Conservation (phyloP, 2,329 filamentous ascomycete genomes). For the Thielaviopsis punctulata region DNA sequence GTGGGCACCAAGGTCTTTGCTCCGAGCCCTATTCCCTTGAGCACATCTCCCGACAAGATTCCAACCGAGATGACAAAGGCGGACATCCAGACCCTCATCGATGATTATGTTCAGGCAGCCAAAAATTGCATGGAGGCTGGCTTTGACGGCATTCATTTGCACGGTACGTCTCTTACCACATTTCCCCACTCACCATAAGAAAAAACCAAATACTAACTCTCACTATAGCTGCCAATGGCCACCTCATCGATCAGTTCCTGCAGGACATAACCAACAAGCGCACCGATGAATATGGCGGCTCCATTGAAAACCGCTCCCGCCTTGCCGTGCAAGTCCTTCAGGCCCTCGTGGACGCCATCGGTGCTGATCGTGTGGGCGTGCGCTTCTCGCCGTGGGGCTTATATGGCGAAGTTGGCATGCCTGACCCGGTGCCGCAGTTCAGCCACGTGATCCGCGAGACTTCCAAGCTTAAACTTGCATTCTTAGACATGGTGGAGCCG, state of each 20-base stretch:
- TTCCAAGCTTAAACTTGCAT: constrained; percentile 35
- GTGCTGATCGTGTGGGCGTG: constrained; percentile 33
- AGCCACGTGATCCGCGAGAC: constrained; percentile 33
- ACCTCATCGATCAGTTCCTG: constrained; percentile 47
- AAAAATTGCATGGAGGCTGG: constrained; percentile 43
- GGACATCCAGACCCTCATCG: constrained; percentile 48
- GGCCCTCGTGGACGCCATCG: constrained; percentile 25
- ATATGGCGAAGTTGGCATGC: constrained; percentile 44
- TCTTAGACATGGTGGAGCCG: constrained; percentile 41
- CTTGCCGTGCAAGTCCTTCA: constrained; percentile 32
- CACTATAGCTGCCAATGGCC: constrained; percentile 33
- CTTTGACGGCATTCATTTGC: constrained; percentile 51
- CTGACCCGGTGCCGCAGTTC: constrained; percentile 37
- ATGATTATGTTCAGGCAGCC: constrained; percentile 37
- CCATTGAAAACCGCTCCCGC: constrained; percentile 33
- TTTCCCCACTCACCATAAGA: background rate
- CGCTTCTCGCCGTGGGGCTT: constrained; percentile 39
- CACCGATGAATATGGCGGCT: constrained; percentile 37
- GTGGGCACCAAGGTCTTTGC: constrained; percentile 6
- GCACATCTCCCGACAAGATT: constrained; percentile 28
- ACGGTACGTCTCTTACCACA: constrained; percentile 14
- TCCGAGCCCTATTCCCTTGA: constrained; percentile 17
- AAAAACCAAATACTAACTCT: background rate
- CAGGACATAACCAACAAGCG: constrained; percentile 32
- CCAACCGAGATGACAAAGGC: constrained; percentile 47